These are phyloP conservation scores for Populus tremula DNA, from an alignment of 345 rosid species.

Conservation along the genomic window DNA sequence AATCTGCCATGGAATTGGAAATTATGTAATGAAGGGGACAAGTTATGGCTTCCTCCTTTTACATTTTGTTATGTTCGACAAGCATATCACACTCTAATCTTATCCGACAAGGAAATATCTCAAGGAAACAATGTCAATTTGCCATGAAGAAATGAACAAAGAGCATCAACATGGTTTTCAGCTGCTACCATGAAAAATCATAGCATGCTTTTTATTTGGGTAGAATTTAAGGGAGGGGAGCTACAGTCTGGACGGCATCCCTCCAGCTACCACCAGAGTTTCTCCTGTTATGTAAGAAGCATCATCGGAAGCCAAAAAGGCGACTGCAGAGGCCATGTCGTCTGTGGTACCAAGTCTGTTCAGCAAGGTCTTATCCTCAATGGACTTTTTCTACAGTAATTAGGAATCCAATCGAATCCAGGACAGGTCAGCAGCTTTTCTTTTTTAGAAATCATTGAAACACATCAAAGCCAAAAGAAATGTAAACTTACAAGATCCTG, in stretches of 20 bases:
- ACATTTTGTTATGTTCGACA: no score
- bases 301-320: constrained; percentile 80
- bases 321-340: constrained; percentile 73
- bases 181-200: not conserved
- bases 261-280: constrained; percentile 78
- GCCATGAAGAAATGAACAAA: not conserved
- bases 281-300: constrained; percentile 77
- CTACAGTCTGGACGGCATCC: constrained; percentile 73
- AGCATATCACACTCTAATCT: no score
- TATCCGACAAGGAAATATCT: no score
- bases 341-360: constrained; percentile 67
- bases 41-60: no score
- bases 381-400: constrained; percentile 40
- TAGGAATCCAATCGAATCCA: not conserved
- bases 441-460: not conserved
- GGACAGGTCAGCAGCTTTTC: not conserved
- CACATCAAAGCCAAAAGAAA: no score
- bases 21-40: no score
- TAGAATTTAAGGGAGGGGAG: not conserved
- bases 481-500: constrained; percentile 44
- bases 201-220: not conserved
- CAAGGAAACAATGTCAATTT: no score
- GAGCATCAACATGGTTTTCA: not conserved
- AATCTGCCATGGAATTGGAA: no score
- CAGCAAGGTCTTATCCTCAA: constrained; percentile 57